Evolutionary conservation across 2,329 filamentous ascomycete genomes (phyloP), one percentile per base, ranked within the genome.

Genomic region (Zarea fungicola): DNA sequence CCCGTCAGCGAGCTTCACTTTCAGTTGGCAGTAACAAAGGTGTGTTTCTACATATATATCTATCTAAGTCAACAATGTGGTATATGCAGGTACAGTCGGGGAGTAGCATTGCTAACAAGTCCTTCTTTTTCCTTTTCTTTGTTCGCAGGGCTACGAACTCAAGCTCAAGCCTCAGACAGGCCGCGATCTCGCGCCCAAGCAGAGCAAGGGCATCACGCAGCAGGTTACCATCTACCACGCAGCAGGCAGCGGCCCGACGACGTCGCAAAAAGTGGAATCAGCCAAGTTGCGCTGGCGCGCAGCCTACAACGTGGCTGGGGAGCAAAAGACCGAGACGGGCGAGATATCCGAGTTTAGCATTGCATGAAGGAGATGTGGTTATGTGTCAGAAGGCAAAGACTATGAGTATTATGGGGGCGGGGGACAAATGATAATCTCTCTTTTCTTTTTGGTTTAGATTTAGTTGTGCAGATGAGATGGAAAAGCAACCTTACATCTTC

Each of bases 1-100:
- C 78, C 81, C 0, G 77, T 99, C 19, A 78, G 79, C 3, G 87
- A 95, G 55, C 72, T 99, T 25, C 90, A 92, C 51, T 95, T 96
- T 61, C 89, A 96, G 65, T 77, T 95, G 32, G 93, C 93, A 3
- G 92, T 96, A 25, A 93, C 92, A 52, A 97, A 92, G 80, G 91
- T 95, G 72, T 56, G 67, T 50, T 34, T 43, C 23, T 19, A n/a
- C n/a, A n/a, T n/a, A n/a, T n/a, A n/a, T n/a, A n/a, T n/a, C n/a
- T n/a, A n/a, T n/a, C n/a, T n/a, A n/a, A n/a, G n/a, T n/a, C n/a
- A n/a, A n/a, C n/a, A n/a, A n/a, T n/a, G n/a, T n/a, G n/a, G n/a
- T n/a, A n/a, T n/a, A n/a, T n/a, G n/a, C n/a, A n/a, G n/a, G n/a
- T n/a, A n/a, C n/a, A n/a, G n/a, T n/a, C n/a, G n/a, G n/a, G n/a